Base-by-base conservation (phyloP, 1,284 basidiomycete species). In the Irpex sp. region DNA sequence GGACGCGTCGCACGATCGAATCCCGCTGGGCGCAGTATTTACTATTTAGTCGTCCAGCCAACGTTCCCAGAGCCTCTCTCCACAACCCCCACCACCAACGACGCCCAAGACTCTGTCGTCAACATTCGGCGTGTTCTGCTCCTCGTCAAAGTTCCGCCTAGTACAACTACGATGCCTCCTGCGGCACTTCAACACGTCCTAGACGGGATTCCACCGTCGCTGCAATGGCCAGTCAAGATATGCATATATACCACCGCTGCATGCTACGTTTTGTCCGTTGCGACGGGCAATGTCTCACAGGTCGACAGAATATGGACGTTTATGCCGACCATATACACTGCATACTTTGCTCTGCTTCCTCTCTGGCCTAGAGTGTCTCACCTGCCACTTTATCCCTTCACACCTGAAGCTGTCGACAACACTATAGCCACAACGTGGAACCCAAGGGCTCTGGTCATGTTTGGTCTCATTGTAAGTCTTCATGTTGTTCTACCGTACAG, bases 261-360 rank as follows among this genome's bases (percentile, higher is more conserved):
- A 1, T 80, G 82, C 8, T 91, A 82, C 68, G 65, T 88, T 8
- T 69, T 82, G 4, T 88, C 87, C 7, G 56, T 90, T 21, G 59
- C 91, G 35, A 93, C 90, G 0, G 82, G 84, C 36, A 96, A 96
- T 68, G 90, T 93, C 55, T 91, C 88, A 6, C 93, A 94, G 74
- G 93, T 96, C 35, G 91, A 94, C 68, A 73, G 82, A 14, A 66
- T 81, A 36, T 79, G 75, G 78, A 76, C 77, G 76, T 86, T 94
- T 69, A 74, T 93, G 57, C 94, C 94, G 0, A 82, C 88, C 6
- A 79, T 94, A 19, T 94, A 94, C 72, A 84, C 87, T 0, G 82
- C 83, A 0, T 89, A 93, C 68, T 91, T 86, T 68, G 87, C 89
- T 0, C 72, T 91, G 16, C 70, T 90, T 4, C 90, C 90, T 0